Evolutionary conservation across 495 filamentous ascomycete species (phyloP).

Genomic region (Daldinia bambusicola): DNA sequence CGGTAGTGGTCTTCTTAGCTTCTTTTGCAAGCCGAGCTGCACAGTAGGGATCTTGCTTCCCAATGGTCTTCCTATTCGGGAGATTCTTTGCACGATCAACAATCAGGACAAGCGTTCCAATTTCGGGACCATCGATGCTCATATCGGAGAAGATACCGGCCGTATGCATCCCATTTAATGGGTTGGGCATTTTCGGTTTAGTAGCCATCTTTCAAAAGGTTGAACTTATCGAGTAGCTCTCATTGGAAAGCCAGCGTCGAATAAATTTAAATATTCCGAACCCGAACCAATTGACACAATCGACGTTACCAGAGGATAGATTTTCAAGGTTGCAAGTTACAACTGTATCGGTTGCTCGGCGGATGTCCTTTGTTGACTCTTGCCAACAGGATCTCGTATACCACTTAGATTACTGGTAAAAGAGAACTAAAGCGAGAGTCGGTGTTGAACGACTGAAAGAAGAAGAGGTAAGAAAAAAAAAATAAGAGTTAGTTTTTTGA

Average conservation of each 20-base stretch:
- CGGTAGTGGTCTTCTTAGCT: constrained; percentile 96
- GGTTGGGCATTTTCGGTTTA: constrained; percentile 54
- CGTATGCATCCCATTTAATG: constrained; percentile 70
- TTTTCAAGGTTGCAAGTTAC: constrained; percentile 6
- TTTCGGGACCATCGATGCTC: constrained; percentile 91
- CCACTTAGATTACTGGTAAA: not conserved
- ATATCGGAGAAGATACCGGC: constrained; percentile 97
- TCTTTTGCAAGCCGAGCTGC: constrained; percentile 94
- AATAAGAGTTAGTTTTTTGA: constrained; percentile 18
- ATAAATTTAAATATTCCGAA: constrained; percentile 1
- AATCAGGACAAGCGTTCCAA: constrained; percentile 91
- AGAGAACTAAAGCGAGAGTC: constrained; percentile 21
- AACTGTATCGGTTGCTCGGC: constrained; percentile 26
- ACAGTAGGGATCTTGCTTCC: constrained; percentile 98
- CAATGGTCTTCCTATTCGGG: constrained; percentile 94
- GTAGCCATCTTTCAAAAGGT: constrained; percentile 52
- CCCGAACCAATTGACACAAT: constrained; percentile 12
- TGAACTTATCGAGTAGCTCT: constrained; percentile 22
- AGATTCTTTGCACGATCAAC: constrained; percentile 96
- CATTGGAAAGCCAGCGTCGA: constrained; percentile 4
- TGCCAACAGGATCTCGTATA: constrained; percentile 25
- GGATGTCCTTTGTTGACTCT: constrained; percentile 38
- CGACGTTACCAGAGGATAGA: not conserved
- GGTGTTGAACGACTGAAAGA: constrained; percentile 20
- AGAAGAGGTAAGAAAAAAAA: constrained; percentile 15